phyloP scores from a whole-genome alignment of 2,329 filamentous ascomycete genomes.

The Sphaerulina populicola region DNA sequence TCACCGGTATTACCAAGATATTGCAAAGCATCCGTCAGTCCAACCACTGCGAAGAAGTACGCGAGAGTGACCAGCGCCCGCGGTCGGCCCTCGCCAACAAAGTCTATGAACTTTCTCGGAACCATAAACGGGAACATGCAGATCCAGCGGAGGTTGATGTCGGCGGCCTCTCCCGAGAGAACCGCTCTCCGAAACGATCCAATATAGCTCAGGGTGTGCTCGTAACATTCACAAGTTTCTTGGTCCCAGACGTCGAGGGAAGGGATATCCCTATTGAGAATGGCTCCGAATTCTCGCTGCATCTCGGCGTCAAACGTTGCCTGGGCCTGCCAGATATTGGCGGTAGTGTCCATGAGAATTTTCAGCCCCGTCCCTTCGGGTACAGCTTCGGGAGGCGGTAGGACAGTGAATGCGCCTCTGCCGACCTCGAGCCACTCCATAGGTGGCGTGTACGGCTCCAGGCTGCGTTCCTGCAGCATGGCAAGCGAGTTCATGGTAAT shows the following conservation, averaged over 20 bases:
- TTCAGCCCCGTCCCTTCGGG: constrained; percentile 22
- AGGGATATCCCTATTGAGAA: constrained; percentile 22
- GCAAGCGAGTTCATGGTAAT: constrained; percentile 28
- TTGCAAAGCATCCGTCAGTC: constrained; percentile 25
- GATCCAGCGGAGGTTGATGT: constrained; percentile 28
- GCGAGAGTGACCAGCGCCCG: constrained; percentile 32
- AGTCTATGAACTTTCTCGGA: constrained; percentile 27
- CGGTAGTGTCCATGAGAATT: constrained; percentile 22
- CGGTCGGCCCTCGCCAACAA: constrained; percentile 28
- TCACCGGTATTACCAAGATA: constrained; percentile 27
- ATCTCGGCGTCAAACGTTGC: constrained; percentile 18
- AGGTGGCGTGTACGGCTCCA: constrained; percentile 28
- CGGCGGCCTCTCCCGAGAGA: constrained; percentile 19
- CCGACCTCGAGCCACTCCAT: constrained; percentile 31
- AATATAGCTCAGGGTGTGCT: constrained; percentile 27
- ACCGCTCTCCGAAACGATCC: constrained; percentile 25
- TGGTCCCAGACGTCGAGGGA: constrained; percentile 17
- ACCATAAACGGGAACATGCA: constrained; percentile 30
- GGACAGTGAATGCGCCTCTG: constrained; percentile 24
- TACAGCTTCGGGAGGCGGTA: constrained; percentile 20
- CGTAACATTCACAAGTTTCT: constrained; percentile 24
- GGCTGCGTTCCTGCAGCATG: constrained; percentile 25
- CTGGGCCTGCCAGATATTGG: constrained; percentile 20
- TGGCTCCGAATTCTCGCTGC: constrained; percentile 20
- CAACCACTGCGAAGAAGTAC: constrained; percentile 31